These are phyloP conservation scores for Erigeron philadelphicus DNA, from an alignment of 140 eudicot species.

Conservation along the genomic window DNA sequence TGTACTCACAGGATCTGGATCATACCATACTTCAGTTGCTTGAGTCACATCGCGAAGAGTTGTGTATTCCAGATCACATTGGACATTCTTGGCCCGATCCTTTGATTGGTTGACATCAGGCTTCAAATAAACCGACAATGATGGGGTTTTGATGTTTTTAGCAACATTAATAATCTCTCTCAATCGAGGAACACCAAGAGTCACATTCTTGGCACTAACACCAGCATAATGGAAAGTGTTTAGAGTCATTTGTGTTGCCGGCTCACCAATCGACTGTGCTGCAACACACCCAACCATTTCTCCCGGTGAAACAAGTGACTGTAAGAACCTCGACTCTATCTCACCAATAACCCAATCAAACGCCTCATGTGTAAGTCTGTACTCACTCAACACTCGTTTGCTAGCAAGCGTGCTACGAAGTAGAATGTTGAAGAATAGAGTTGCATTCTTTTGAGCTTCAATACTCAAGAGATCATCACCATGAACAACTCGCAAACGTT, in stretches of 20 bases:
- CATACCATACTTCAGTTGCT: slow-evolving; percentile 99
- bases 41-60: slow-evolving; percentile 88
- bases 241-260: slow-evolving; percentile 96
- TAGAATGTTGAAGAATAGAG: slow-evolving; percentile 80
- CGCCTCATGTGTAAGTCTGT: slow-evolving; percentile 74
- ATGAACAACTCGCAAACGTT: slow-evolving; percentile 80
- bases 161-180: slow-evolving; percentile 94
- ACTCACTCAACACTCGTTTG: slow-evolving; percentile 78
- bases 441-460: slow-evolving; percentile 96
- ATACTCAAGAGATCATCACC: slow-evolving; percentile 87
- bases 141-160: slow-evolving; percentile 91
- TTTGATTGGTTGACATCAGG: slow-evolving; percentile 72
- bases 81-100: slow-evolving; percentile 84
- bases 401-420: slow-evolving; percentile 93
- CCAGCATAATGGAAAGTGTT: slow-evolving; percentile 98
- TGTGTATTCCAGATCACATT: slow-evolving; percentile 85
- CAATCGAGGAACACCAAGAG: slow-evolving; percentile 92
- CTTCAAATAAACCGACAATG: slow-evolving; percentile 77
- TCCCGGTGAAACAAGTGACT: slow-evolving; percentile 93
- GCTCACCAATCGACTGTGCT: slow-evolving; percentile 97
- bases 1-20: slow-evolving; percentile 94
- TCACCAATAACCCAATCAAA: slow-evolving; percentile 97
- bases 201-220: slow-evolving; percentile 97
- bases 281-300: slow-evolving; percentile 99
- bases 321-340: slow-evolving; percentile 86